Conservation (phyloP, 106 monocot genomes). For the Platanthera guangdongensis region DNA sequence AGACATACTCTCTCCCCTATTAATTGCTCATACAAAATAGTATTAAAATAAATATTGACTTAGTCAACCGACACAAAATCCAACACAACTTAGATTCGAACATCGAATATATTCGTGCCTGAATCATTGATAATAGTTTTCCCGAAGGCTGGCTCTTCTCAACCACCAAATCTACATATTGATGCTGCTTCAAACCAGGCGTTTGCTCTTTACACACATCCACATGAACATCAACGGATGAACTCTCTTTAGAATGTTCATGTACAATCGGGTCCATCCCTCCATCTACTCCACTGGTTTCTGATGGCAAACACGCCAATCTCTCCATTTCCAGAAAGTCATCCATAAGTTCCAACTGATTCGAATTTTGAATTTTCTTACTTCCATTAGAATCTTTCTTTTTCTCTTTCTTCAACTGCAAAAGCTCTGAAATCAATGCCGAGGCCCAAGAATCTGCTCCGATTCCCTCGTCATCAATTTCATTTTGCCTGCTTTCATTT, state of each 20-base stretch:
- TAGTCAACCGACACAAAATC: too few species aligned
- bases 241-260: constrained; percentile 15
- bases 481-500: constrained; percentile 72
- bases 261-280: constrained; percentile 14
- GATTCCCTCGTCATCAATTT: constrained; percentile 68
- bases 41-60: too few species aligned
- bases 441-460: constrained; percentile 62
- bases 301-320: constrained; percentile 42
- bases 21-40: too few species aligned
- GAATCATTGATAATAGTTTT: constrained; percentile 29
- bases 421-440: constrained; percentile 57
- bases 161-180: neutral
- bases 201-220: constrained; percentile 20
- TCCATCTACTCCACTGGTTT: constrained; percentile 23
- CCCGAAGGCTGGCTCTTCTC: neutral
- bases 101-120: constrained; percentile 34
- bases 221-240: constrained; percentile 16
- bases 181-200: constrained; percentile 12
- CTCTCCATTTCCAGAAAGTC: constrained; percentile 84
- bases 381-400: constrained; percentile 28
- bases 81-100: constrained; percentile 38
- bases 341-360: constrained; percentile 64
- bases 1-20: too few species aligned
- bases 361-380: constrained; percentile 32
- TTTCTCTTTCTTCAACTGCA: constrained; percentile 63